Percentiles rank a stretch among this genome's conserved stretches.
Conservation (phyloP, 108 stramenopile genomes). For the Schizochytrium sp. region DNA sequence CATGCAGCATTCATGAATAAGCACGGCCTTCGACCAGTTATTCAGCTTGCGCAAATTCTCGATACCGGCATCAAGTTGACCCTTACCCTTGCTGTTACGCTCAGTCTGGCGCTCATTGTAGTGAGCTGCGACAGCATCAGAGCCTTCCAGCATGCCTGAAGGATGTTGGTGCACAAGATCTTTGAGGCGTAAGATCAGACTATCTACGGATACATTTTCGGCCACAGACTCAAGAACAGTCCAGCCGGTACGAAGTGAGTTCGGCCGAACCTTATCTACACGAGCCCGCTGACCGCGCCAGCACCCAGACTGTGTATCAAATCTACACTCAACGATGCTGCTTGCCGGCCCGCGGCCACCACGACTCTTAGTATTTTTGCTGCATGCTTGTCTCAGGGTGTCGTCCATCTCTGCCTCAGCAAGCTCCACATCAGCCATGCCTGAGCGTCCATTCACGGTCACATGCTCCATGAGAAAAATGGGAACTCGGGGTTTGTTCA, state of each 20-base stretch:
- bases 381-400: background rate
- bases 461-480: background rate
- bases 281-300: slow-evolving; percentile 23
- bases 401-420: background rate
- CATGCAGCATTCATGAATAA: slow-evolving; percentile 54
- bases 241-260: slow-evolving; percentile 58
- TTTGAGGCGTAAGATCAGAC: background rate
- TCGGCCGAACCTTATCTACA: slow-evolving; percentile 49
- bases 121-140: slow-evolving; percentile 40
- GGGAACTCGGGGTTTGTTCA: background rate
- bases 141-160: background rate
- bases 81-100: slow-evolving; percentile 17
- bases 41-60: slow-evolving; percentile 62
- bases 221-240: slow-evolving; percentile 57
- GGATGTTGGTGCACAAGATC: background rate
- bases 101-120: slow-evolving; percentile 48
- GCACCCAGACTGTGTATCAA: slow-evolving; percentile 13
- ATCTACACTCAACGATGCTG: slow-evolving; percentile 60
- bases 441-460: background rate
- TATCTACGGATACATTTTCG: slow-evolving; percentile 21
- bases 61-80: background rate
- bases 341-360: background rate
- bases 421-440: background rate
- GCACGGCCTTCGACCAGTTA: slow-evolving; percentile 62
- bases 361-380: background rate